Evolutionary conservation across 352 stramenopile genomes (phyloP).

Genomic region (Phytophthora pinifolia): DNA sequence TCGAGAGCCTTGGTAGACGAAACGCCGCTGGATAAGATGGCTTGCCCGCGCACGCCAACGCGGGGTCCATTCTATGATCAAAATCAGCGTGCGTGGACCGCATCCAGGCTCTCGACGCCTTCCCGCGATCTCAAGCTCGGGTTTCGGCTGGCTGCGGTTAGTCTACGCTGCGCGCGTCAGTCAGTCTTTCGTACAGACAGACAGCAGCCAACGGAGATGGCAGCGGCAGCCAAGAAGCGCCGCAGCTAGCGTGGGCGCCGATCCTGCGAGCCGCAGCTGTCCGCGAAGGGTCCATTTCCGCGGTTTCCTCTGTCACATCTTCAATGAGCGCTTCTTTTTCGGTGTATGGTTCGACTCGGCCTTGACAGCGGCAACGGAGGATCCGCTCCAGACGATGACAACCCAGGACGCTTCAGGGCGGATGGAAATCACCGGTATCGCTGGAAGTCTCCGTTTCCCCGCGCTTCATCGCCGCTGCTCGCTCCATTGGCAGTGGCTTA

Average conservation of each 20-base stretch:
- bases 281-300: constrained; percentile 7
- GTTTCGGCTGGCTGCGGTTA: too few species aligned
- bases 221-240: too few species aligned
- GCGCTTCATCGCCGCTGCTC: too few species aligned
- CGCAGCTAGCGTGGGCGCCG: too few species aligned
- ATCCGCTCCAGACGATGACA: too few species aligned
- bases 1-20: constrained; percentile 4
- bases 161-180: background rate
- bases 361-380: too few species aligned
- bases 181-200: too few species aligned
- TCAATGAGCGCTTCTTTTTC: constrained; percentile 10
- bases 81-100: constrained; percentile 19
- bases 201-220: too few species aligned
- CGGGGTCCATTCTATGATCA: constrained; percentile 13
- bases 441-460: too few species aligned
- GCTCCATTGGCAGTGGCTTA: too few species aligned
- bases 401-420: too few species aligned
- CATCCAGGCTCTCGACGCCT: constrained; percentile 7
- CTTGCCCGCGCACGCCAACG: background rate
- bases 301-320: background rate
- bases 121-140: constrained; percentile 1
- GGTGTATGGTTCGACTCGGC: background rate
- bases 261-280: background rate
- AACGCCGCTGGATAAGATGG: constrained; percentile 6
- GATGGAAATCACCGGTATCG: too few species aligned